Conservation (phyloP, 1,284 basidiomycete species). For the Naganishia liquefaciens region DNA sequence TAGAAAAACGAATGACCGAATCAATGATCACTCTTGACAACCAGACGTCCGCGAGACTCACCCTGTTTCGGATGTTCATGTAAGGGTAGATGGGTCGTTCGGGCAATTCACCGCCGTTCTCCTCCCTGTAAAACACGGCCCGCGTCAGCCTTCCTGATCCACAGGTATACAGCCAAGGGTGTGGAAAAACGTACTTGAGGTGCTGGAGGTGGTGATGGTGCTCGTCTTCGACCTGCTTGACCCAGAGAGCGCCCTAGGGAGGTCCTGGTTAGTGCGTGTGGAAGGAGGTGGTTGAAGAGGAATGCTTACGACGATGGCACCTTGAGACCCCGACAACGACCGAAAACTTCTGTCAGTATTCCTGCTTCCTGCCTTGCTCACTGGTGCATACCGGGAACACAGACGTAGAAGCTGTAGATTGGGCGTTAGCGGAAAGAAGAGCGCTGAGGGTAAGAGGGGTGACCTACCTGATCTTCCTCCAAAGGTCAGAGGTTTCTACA, state of each 20-base stretch:
- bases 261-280: not conserved
- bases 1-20: not conserved
- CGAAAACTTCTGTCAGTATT: not conserved
- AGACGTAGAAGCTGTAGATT: conserved; percentile 31
- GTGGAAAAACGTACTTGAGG: conserved; percentile 24
- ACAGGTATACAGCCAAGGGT: not conserved
- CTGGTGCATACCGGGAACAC: conserved; percentile 31
- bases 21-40: not conserved
- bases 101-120: conserved; percentile 35
- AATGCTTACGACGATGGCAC: conserved; percentile 25
- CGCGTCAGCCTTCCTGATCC: not conserved
- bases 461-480: conserved; percentile 35
- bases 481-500: conserved; percentile 32
- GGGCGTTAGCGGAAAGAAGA: not conserved
- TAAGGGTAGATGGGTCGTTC: conserved; percentile 34
- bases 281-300: not conserved
- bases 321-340: conserved; percentile 7
- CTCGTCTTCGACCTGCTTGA: conserved; percentile 36
- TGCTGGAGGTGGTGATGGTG: conserved; percentile 34
- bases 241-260: conserved; percentile 32
- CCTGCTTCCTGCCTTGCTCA: no score
- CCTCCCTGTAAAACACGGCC: conserved; percentile 8
- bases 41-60: not conserved
- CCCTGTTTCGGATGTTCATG: conserved; percentile 36
- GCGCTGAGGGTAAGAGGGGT: not conserved